Conservation (phyloP, 2,329 filamentous ascomycete species). For the Penicillium crustosum region DNA sequence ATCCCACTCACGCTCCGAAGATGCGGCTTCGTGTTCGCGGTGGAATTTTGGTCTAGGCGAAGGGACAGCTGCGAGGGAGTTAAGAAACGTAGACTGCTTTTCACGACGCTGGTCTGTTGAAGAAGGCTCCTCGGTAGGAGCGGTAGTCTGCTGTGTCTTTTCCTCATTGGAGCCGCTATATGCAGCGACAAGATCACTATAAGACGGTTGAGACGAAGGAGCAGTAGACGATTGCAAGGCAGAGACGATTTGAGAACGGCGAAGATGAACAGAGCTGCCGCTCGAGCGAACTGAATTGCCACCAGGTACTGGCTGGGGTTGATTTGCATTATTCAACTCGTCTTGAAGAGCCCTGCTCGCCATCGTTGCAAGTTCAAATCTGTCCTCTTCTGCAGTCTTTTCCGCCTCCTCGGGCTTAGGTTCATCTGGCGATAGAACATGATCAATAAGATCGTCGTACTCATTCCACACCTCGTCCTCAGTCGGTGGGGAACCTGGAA, state of each 20-base stretch:
- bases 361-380: constrained; percentile 39
- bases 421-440: constrained; percentile 55
- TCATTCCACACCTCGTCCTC: constrained; percentile 95
- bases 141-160: neutral
- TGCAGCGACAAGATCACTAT: constrained; percentile 55
- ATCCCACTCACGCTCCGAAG: constrained; percentile 45
- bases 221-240: constrained; percentile 51
- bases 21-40: constrained; percentile 38
- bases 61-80: constrained; percentile 26
- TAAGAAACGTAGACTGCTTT: constrained; percentile 29
- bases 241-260: constrained; percentile 53
- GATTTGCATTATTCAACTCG: constrained; percentile 29
- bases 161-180: constrained; percentile 43
- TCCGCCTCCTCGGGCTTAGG: constrained; percentile 19
- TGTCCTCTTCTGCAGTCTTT: constrained; percentile 23
- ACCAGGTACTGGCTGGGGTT: constrained; percentile 14
- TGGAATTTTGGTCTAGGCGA: constrained; percentile 25
- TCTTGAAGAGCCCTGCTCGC: constrained; percentile 42
- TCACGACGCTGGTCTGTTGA: constrained; percentile 23
- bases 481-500: constrained; percentile 59
- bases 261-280: constrained; percentile 42
- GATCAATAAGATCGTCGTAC: constrained; percentile 83
- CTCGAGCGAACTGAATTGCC: constrained; percentile 31
- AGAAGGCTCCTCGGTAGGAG: constrained; percentile 14
- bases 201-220: constrained; percentile 54